Base-by-base conservation (phyloP, 768 basidiomycete species). In the Inosperma sp. region DNA sequence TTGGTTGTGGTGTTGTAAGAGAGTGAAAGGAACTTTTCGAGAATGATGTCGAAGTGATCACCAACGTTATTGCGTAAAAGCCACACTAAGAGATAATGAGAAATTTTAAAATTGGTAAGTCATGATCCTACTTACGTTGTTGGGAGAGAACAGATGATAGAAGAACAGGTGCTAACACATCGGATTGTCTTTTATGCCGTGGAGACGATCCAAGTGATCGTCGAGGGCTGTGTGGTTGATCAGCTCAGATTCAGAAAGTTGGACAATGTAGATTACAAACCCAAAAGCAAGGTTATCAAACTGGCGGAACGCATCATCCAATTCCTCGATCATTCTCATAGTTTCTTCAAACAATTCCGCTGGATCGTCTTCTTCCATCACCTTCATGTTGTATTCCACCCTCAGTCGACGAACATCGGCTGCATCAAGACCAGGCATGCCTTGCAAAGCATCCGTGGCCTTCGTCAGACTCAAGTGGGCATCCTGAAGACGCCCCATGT, bases 131-230 rank as follows among this genome's bases (percentile, higher is more conserved):
- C 85, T 61, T 55, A 91, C 89, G 81, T 54, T 83, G 82, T 60
- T 82, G 82, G 29, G 81, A 75, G 42, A 90, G 67, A 33, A 90
- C 72, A 2, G 75, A 66, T 3, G 83, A 83, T 22, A 84, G 65
- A 16, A 88, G 65, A 12, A 75, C 72, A 0, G 87, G 87, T 7
- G 80, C 76, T 34, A 88, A 62, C 17, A 77, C 68, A 33, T 85
- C 83, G 22, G 68, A 62, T 12, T 56, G 40, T 6, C 56, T 57
- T 30, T 62, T 62, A 9, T 58, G 53, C 22, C 55, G 51, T 13
- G 69, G 65, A 6, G 72, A 67, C 12, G 66, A 56, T 29, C 76
- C 63, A 46, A 74, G 61, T 3, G 78, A 81, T 57, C 71, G 73
- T 16, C 78, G 71, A 17, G 72, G 72, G 25, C 76, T 77, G 39